Percentiles rank a stretch among this genome's conserved stretches.
phyloP scores from a whole-genome alignment of 495 filamentous ascomycete species.

The Neurospora sp. region DNA sequence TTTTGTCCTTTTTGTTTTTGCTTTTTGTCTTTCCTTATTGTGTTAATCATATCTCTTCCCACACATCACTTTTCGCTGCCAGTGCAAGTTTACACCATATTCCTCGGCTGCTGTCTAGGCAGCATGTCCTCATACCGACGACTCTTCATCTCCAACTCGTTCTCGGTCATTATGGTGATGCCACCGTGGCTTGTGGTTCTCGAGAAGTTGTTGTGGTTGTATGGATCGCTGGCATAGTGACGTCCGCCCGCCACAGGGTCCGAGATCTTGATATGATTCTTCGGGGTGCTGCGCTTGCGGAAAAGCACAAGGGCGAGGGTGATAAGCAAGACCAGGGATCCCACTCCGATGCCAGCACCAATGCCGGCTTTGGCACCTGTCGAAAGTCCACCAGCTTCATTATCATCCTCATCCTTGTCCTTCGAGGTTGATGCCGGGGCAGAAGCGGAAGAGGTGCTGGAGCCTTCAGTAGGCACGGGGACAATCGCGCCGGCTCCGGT shows the following conservation, averaged over 20 bases:
- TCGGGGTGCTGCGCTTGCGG: conserved; percentile 19
- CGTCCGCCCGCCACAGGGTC: conserved; percentile 29
- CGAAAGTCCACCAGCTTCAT: conserved; percentile 12
- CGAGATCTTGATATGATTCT: conserved; percentile 31
- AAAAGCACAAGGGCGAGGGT: conserved; percentile 19
- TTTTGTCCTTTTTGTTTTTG: not conserved
- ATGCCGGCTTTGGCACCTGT: conserved; percentile 34
- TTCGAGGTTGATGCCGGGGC: conserved; percentile 6
- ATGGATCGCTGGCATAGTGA: conserved; percentile 18
- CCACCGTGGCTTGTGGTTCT: conserved; percentile 13
- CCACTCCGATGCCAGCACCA: conserved; percentile 30
- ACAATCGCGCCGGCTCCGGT: conserved; percentile 5
- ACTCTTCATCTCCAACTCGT: conserved; percentile 31
- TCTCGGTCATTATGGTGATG: not conserved
- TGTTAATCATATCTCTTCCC: not conserved
- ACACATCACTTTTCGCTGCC: not conserved
- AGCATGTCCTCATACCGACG: conserved; percentile 39
- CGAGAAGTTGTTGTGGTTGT: conserved; percentile 15
- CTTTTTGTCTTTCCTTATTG: not conserved
- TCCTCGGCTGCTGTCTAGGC: conserved; percentile 29
- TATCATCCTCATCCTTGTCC: not conserved
- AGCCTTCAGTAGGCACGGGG: conserved; percentile 1
- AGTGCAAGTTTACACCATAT: conserved; percentile 30
- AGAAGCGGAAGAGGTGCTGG: conserved; percentile 8
- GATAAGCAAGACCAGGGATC: conserved; percentile 15